Evolutionary conservation across 2,329 filamentous ascomycete species (phyloP), one percentile per base, ranked within the genome.

Genomic region (Trichoderma koningii): DNA sequence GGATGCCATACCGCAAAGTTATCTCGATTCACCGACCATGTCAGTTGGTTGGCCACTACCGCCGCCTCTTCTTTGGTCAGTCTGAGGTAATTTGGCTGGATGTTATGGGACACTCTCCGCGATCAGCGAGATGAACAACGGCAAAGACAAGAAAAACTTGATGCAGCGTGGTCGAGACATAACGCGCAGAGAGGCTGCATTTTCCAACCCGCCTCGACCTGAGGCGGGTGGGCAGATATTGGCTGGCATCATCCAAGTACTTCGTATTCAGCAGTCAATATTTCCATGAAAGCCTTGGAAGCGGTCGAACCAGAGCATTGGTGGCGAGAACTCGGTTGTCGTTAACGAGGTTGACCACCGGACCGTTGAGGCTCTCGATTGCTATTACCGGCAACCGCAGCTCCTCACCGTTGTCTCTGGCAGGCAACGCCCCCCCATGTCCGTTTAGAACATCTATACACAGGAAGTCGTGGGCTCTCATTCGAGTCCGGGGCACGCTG

Each of bases 11-110:
- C 48, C 28, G 48, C 10, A 30, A 34, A 61, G 38, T 44, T 53
- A 62, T 62, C 59, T 62, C 59, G 59, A 62, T 62, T 62, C 53
- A n/a, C 59, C 59, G 48, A 62, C 59, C 57, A 53, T 62, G 59
- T 62, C 44, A 53, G 59, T 26, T 26, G n/a, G 26, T 47, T 53
- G 41, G 59, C 48, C 19, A 53, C 38, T 23, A 17, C 23, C n/a
- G 59, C 59, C 50, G 48, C 30, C 48, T 45, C n/a, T 62, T 21
- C 59, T 53, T 26, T 34, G 45, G 50, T 44, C 38, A 62, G 21
- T 23, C 3, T 23, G 30, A 44, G 30, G 15, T n/a, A 38, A 45
- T 62, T 53, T 45, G 48, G 30, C 48, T 38, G 44, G n/a, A 53
- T 51, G 1, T 23, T 44, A 51, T 34, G 30, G 17, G 12, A 28